Evolutionary conservation across 768 basidiomycete species (phyloP).

Genomic region (Sporobolomyces roseus): DNA sequence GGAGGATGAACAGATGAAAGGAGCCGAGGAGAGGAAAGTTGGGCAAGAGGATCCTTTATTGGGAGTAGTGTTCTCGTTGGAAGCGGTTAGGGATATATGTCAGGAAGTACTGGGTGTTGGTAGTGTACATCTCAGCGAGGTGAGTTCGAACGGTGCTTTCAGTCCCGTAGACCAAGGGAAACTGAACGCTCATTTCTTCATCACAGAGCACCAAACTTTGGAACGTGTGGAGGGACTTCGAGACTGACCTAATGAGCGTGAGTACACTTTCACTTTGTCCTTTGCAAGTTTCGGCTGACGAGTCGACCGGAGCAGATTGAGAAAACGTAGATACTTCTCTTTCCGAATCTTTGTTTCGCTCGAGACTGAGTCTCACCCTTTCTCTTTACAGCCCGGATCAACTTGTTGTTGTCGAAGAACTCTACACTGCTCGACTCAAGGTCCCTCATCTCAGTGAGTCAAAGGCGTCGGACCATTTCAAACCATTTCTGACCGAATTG

Average conservation of each 20-base stretch:
- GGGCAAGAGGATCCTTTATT: constrained; percentile 55
- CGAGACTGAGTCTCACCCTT: not conserved
- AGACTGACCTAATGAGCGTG: constrained; percentile 62
- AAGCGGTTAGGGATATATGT: constrained; percentile 62
- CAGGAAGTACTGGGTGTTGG: constrained; percentile 59
- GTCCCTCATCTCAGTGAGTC: constrained; percentile 70
- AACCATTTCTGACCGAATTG: not conserved
- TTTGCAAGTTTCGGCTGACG: not conserved
- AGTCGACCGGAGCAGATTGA: constrained; percentile 8
- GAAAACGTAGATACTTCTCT: constrained; percentile 9
- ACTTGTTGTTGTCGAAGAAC: constrained; percentile 57
- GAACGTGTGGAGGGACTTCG: constrained; percentile 71
- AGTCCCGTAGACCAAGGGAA: too few relatives aligned
- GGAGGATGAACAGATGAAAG: constrained; percentile 47
- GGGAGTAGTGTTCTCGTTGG: constrained; percentile 58
- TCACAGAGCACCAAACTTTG: constrained; percentile 66
- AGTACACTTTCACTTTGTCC: constrained; percentile 39
- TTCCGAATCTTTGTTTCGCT: not conserved
- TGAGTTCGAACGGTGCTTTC: constrained; percentile 45
- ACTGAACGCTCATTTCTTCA: not conserved
- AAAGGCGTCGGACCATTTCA: not conserved
- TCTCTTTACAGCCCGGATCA: constrained; percentile 51
- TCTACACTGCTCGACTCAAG: constrained; percentile 64
- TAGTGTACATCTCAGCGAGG: constrained; percentile 63
- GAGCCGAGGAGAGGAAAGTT: constrained; percentile 50